phyloP scores from a whole-genome alignment of 1,139 yeast species.

The Magnusiomyces ingens region DNA sequence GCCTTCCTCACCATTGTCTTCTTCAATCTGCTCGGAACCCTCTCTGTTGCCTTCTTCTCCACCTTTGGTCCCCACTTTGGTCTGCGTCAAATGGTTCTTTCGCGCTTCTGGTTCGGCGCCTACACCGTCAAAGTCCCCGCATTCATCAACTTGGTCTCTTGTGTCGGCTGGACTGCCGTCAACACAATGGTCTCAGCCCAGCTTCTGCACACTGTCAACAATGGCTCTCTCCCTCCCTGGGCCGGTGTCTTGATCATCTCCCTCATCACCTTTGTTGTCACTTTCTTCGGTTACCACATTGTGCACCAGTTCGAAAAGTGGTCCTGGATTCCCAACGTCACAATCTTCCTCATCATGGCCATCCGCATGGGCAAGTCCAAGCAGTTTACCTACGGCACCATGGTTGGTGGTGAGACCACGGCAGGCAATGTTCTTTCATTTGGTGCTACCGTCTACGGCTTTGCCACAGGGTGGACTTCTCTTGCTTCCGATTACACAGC shows the following conservation, averaged over 20 bases:
- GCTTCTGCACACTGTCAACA: constrained; percentile 68
- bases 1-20: constrained; percentile 56
- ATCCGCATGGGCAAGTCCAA: constrained; percentile 65
- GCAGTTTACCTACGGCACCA: constrained; percentile 46
- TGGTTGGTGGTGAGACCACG: constrained; percentile 39
- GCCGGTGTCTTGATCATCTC: constrained; percentile 78
- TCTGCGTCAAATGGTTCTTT: constrained; percentile 78
- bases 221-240: constrained; percentile 71
- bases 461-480: constrained; percentile 93
- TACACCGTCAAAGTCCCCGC: constrained; percentile 71
- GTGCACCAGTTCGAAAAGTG: constrained; percentile 79
- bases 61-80: constrained; percentile 81
- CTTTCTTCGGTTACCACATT: constrained; percentile 81
- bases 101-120: constrained; percentile 74
- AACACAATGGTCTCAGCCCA: constrained; percentile 89
- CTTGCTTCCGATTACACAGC: constrained; percentile 90
- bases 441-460: constrained; percentile 82
- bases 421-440: constrained; percentile 78
- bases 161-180: constrained; percentile 95
- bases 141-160: constrained; percentile 69
- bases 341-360: constrained; percentile 67
- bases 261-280: constrained; percentile 59
- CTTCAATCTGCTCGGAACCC: constrained; percentile 64
- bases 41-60: constrained; percentile 78
- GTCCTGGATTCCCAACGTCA: constrained; percentile 80